Conservation (phyloP, 768 basidiomycete species). For the Galerina marginata region DNA sequence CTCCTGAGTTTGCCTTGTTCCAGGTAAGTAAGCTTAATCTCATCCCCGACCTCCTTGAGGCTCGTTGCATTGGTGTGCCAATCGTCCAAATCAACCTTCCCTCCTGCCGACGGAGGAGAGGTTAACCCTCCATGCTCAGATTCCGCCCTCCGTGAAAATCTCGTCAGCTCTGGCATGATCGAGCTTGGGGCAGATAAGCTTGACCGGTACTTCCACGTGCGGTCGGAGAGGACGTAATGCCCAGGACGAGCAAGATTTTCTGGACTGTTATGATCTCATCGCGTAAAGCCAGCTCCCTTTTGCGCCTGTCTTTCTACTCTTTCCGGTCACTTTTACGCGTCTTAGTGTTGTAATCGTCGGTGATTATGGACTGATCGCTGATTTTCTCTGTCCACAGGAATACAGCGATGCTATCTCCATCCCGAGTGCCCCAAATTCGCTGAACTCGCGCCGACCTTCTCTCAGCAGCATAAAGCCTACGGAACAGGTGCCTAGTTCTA, state of each 20-base stretch:
- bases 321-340: conserved; percentile 8
- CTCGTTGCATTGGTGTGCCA: not conserved
- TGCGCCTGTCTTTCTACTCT: not conserved
- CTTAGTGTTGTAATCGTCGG: conserved; percentile 10
- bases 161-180: conserved; percentile 11
- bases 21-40: conserved; percentile 33
- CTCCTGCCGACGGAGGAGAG: conserved; percentile 15
- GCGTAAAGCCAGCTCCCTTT: conserved; percentile 5
- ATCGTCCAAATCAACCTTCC: not conserved
- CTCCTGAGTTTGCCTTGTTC: conserved; percentile 38
- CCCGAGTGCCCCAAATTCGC: conserved; percentile 18
- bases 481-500: conserved; percentile 24
- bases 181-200: conserved; percentile 20
- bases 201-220: conserved; percentile 20
- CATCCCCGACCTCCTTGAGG: too few relatives aligned
- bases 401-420: conserved; percentile 23
- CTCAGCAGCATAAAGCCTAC: conserved; percentile 22
- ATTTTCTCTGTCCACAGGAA: conserved; percentile 19
- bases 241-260: not conserved
- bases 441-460: conserved; percentile 18
- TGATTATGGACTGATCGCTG: conserved; percentile 3
- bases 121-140: conserved; percentile 29
- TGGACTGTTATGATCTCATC: conserved; percentile 1
- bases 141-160: conserved; percentile 23
- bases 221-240: conserved; percentile 18